Base-by-base conservation (phyloP, 2,329 filamentous ascomycete genomes). In the Colletotrichum tropicale region DNA sequence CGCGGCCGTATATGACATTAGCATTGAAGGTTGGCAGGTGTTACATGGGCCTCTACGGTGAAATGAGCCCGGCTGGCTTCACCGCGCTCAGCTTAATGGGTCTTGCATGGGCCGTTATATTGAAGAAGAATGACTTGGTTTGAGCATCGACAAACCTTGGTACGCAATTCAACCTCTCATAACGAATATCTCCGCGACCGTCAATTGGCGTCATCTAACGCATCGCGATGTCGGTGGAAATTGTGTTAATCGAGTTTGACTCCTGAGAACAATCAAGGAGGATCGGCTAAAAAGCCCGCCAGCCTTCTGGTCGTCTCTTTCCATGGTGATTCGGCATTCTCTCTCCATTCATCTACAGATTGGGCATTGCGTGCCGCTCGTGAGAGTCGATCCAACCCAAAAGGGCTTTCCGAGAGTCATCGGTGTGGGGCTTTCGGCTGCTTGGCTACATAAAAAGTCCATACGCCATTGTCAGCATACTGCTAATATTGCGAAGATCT, bases 281-380 rank as follows among this genome's bases (percentile, higher is more conserved):
- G 1, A 9, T 48, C 21, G n/a, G 3, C 4, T 3, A 13, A 48
- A 6, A 4, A 48, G n/a, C 2, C 43, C 43, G 0, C 3, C 43
- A 48, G 43, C 43, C 43, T 48, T 10, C 18, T 48, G 5, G n/a
- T 48, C n/a, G 1, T 48, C 43, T 48, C n/a, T 48, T 48, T 48
- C 9, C 9, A 48, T 48, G 18, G 6, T 0, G 4, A 48, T 4
- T 48, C 1, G 5, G 5, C 18, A 2, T 5, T 1, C 38, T 10
- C 5, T 12, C 36, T 38, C 2, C 43, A 13, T 4, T 48, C n/a
- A 48, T 13, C 15, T 48, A 48, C 43, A 7, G 1, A 48, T 48
- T 7, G 43, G 38, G 43, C 43, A 13, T 48, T 21, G 10, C 1
- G 8, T 12, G 1, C 43, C 1, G 43, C 18, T 21, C 43, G n/a